Percentiles rank a stretch among this genome's conserved stretches.
These are phyloP conservation scores for Chiua sp. DNA, from an alignment of 1,284 basidiomycete species.

Conservation along the genomic window DNA sequence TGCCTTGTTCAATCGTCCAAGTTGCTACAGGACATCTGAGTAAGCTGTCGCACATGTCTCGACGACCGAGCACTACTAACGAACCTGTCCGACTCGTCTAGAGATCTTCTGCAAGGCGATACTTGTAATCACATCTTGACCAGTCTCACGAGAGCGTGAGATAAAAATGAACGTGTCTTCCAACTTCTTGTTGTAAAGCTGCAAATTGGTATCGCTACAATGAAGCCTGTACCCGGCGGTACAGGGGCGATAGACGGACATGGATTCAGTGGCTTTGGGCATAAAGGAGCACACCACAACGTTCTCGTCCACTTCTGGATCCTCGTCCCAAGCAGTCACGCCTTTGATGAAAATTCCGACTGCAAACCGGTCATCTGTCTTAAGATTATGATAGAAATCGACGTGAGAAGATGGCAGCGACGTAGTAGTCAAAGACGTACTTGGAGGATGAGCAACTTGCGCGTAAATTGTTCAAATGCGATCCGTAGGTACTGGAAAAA, in stretches of 20 bases:
- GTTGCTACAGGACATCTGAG: conserved; percentile 48
- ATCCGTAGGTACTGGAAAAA: conserved; percentile 67
- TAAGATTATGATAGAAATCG: neutral
- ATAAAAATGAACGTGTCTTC: conserved; percentile 65
- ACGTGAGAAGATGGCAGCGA: too few relatives aligned
- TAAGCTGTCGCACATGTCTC: too few relatives aligned
- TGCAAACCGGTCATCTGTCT: conserved; percentile 66
- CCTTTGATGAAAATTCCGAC: conserved; percentile 67
- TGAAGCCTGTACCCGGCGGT: conserved; percentile 58
- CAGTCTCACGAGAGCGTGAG: conserved; percentile 49
- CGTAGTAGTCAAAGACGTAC: conserved; percentile 35
- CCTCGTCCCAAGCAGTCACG: conserved; percentile 64
- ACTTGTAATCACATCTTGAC: conserved; percentile 56
- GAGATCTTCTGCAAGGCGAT: conserved; percentile 69
- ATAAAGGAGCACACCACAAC: conserved; percentile 68
- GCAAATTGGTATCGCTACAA: conserved; percentile 56
- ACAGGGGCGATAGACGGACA: conserved; percentile 56
- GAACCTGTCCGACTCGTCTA: conserved; percentile 52
- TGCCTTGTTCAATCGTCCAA: conserved; percentile 57
- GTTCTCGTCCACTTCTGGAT: conserved; percentile 59
- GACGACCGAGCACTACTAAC: conserved; percentile 7
- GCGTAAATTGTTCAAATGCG: conserved; percentile 57
- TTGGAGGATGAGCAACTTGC: conserved; percentile 64
- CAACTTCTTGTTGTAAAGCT: conserved; percentile 59
- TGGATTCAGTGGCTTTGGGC: conserved; percentile 51